Base-by-base conservation (phyloP, 371 early-diverging fungal genomes). In the Mucor plumbeus region DNA sequence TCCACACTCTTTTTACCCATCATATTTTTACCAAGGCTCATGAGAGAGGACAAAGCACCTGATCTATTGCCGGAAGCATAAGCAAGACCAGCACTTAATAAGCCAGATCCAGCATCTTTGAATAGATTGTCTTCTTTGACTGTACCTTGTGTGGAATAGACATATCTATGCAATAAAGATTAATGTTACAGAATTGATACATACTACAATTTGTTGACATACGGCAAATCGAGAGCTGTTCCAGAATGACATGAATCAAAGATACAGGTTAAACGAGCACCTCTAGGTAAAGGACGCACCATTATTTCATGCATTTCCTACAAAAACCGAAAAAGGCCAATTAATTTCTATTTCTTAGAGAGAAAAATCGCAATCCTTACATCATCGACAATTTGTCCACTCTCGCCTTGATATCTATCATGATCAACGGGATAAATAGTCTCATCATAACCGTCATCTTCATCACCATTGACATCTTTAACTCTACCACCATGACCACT, bases 221-320 rank as follows among this genome's bases (percentile, higher is more conserved):
- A 95, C 0, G 95, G 96, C 36, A 97, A 84, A 74, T 97, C 96
- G 33, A 97, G 78, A 0, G 91, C 93, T 5, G 95, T 88, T n/a
- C 95, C 96, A 39, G 90, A 90, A 69, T 94, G 92, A 70, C 93
- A 94, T 64, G 89, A 91, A 68, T 94, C 93, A 74, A 96, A 96
- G 58, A 97, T 85, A 38, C 86, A 90, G 0, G 95, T 95, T 70
- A 98, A 79, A 13, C 93, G 85, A 44, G 86, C 87, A 14, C 97
- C 96, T 33, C 87, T 86, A 13, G 95, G 96, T 40, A 98, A 81
- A 1, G 92, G 88, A 41, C 82, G 78, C 36, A 97, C 96, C 83
- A 97, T 85, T 26, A 92, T 82, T 0, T 78, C 87, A 81, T 98
- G 88, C 90, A 93, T 90, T 40, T 70, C 67, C 81, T 80, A 63